Conservation (phyloP, 305 asterid species). For the Fraxinus dipetala region DNA sequence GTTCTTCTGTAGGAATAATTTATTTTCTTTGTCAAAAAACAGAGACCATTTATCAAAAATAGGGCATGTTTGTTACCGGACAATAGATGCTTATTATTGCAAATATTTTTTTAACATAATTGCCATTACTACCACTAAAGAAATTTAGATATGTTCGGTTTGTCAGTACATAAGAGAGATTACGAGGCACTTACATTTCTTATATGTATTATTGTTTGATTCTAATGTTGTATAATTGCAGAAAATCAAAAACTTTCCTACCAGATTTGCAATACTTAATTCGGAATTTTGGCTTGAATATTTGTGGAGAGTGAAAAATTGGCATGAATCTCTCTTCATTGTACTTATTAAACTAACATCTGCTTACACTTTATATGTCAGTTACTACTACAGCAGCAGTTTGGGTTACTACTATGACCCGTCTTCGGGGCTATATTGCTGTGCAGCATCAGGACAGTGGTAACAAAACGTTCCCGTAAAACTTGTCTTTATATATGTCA, state of each 20-base stretch:
- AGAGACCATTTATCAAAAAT: not conserved
- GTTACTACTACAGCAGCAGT: constrained; percentile 90
- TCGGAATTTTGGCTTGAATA: not conserved
- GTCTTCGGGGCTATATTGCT: constrained; percentile 74
- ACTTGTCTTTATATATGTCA: not conserved
- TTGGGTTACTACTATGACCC: constrained; percentile 93
- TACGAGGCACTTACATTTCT: not conserved
- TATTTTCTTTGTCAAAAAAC: not conserved
- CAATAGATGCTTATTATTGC: not conserved
- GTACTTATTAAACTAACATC: not conserved
- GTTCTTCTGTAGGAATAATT: not conserved
- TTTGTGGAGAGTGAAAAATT: not conserved
- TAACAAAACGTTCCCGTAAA: constrained; percentile 23
- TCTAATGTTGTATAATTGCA: not conserved
- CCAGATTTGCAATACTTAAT: not conserved
- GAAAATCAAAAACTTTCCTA: not conserved
- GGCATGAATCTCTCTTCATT: not conserved
- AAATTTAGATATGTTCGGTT: not conserved
- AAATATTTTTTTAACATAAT: not conserved
- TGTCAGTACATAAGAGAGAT: not conserved
- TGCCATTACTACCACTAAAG: not conserved
- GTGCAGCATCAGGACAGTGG: constrained; percentile 93
- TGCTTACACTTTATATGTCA: constrained; percentile 29
- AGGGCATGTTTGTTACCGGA: not conserved
- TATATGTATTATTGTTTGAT: not conserved